phyloP scores from a whole-genome alignment of 371 early-diverging fungal genomes.

The Mortierella sp. region DNA sequence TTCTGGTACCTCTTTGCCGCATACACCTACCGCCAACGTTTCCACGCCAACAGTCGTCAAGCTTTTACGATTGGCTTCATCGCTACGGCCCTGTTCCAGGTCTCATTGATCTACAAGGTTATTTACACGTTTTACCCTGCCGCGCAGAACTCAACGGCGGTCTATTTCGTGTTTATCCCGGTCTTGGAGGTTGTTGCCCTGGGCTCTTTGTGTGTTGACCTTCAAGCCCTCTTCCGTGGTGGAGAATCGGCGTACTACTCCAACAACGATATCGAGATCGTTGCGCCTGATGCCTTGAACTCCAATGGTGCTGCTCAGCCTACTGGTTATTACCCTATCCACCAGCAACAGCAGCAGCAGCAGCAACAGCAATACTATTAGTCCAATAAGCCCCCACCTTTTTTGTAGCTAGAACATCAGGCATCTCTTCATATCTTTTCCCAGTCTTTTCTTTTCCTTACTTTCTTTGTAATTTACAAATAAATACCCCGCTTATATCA shows the following conservation, averaged over 20 bases:
- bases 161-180: conserved; percentile 22
- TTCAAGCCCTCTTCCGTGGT: conserved; percentile 21
- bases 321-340: not conserved
- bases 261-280: conserved; percentile 5
- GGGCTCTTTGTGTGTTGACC: conserved; percentile 22
- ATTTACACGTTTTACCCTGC: conserved; percentile 24
- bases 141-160: conserved; percentile 12
- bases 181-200: conserved; percentile 25
- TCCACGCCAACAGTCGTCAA: conserved; percentile 3
- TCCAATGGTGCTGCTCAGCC: not conserved
- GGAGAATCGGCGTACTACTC: not conserved
- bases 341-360: not conserved
- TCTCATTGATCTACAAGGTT: conserved; percentile 36
- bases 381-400: too few relatives aligned
- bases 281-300: not conserved
- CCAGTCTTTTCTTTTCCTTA: too few relatives aligned
- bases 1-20: conserved; percentile 20
- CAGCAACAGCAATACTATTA: not conserved
- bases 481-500: too few relatives aligned
- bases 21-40: conserved; percentile 18
- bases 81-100: conserved; percentile 13
- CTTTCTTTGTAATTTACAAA: too few relatives aligned
- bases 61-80: conserved; percentile 19
- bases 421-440: too few relatives aligned
- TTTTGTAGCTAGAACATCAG: too few relatives aligned